Percentiles rank a stretch among this genome's conserved stretches.
Conservation (phyloP, 176 grass and related monocot species). For the Carex cristatella region DNA sequence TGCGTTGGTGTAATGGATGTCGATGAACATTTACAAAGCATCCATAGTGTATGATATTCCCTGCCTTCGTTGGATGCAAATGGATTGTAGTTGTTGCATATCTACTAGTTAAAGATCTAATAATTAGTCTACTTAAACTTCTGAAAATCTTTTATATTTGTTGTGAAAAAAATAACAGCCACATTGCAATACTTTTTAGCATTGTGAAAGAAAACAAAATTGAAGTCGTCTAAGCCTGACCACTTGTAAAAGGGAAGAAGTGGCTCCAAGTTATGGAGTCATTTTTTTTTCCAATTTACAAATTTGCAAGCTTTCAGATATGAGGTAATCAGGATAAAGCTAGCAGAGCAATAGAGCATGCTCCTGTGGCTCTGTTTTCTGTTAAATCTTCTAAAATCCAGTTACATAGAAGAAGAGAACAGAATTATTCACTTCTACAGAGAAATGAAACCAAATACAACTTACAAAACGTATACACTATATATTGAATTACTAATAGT, state of each 20-base stretch:
- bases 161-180: background rate
- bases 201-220: background rate
- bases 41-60: background rate
- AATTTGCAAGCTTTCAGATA: constrained; percentile 8
- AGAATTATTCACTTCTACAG: background rate
- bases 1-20: background rate
- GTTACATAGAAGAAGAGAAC: background rate
- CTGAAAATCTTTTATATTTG: background rate
- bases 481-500: constrained; percentile 12
- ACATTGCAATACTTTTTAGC: background rate
- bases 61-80: background rate
- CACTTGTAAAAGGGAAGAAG: background rate
- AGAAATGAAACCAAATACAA: background rate
- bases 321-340: background rate
- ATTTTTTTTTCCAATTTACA: background rate
- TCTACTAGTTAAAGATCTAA: background rate
- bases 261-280: background rate
- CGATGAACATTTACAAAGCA: background rate
- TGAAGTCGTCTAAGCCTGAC: background rate
- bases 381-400: background rate
- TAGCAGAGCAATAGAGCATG: background rate
- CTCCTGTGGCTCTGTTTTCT: background rate
- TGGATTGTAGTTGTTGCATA: background rate
- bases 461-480: constrained; percentile 14
- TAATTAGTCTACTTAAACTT: background rate